A percentile compares a stretch with the other conserved stretches of the same genome.
Conservation (phyloP, 257 asterid species). For the Petunia secreta region DNA sequence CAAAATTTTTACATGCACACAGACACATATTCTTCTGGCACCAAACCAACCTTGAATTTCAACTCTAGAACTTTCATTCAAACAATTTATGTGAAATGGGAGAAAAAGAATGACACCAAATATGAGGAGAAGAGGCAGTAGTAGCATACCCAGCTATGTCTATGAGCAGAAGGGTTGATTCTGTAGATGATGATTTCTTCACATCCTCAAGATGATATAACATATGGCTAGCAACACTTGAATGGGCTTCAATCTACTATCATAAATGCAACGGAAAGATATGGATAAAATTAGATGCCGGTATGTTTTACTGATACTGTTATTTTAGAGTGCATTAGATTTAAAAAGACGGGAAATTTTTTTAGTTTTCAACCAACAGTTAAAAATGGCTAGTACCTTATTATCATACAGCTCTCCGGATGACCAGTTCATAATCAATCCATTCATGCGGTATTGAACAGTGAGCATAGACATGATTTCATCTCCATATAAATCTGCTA, state of each 20-base stretch:
- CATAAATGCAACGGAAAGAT: slow-evolving; percentile 30
- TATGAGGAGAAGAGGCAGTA: neutral
- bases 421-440: slow-evolving; percentile 94
- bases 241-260: slow-evolving; percentile 83
- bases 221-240: slow-evolving; percentile 80
- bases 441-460: slow-evolving; percentile 98
- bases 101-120: slow-evolving; percentile 14
- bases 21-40: slow-evolving; percentile 23
- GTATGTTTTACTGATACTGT: neutral
- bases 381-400: slow-evolving; percentile 61
- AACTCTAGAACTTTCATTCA: neutral
- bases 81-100: slow-evolving; percentile 9
- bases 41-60: neutral
- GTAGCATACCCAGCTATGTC: slow-evolving; percentile 85
- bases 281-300: slow-evolving; percentile 26
- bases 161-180: slow-evolving; percentile 80
- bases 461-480: slow-evolving; percentile 89
- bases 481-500: slow-evolving; percentile 82
- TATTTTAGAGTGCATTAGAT: neutral
- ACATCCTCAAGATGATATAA: slow-evolving; percentile 78
- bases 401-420: slow-evolving; percentile 82
- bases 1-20: neutral
- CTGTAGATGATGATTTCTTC: slow-evolving; percentile 77
- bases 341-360: neutral
- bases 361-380: slow-evolving; percentile 10